Evolutionary conservation across 2,329 filamentous ascomycete species (phyloP).

Genomic region (Reticulascus tulasneorum): DNA sequence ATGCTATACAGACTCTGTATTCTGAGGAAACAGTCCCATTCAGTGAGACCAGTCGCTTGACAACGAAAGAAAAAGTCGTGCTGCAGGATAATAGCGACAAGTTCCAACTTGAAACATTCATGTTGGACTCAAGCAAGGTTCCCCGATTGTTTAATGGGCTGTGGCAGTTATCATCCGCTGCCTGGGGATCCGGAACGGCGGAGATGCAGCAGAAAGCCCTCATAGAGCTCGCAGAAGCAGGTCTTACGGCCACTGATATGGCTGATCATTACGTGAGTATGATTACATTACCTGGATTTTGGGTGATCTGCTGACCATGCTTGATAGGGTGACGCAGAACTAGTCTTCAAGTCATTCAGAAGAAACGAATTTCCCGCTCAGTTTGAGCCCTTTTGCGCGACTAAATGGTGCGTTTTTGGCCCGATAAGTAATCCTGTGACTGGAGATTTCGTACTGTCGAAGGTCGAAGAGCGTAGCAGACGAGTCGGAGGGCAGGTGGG

Average conservation of each 20-base stretch:
- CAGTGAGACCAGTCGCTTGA: not conserved
- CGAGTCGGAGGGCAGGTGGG: conserved; percentile 27
- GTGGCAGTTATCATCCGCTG: conserved; percentile 27
- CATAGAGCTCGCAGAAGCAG: conserved; percentile 17
- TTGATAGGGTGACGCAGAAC: conserved; percentile 27
- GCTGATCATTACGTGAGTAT: conserved; percentile 31
- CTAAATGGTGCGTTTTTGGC: conserved; percentile 30
- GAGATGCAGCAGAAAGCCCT: conserved; percentile 22
- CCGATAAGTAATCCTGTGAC: conserved; percentile 20
- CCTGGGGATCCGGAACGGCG: conserved; percentile 20
- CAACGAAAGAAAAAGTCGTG: no score
- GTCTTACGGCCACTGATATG: conserved; percentile 28
- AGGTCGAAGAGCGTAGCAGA: conserved; percentile 26
- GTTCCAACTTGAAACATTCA: conserved; percentile 20
- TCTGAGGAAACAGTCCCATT: conserved; percentile 6
- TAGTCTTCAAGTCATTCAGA: conserved; percentile 28
- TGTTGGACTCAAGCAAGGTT: conserved; percentile 14
- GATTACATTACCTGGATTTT: not conserved
- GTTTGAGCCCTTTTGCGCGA: conserved; percentile 24
- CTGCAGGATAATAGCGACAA: no score
- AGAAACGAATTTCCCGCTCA: conserved; percentile 19
- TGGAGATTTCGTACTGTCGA: conserved; percentile 20
- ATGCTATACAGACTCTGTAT: conserved; percentile 21
- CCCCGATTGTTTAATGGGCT: conserved; percentile 25
- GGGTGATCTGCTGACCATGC: not conserved